Percentiles rank a stretch among this genome's conserved stretches.
These are phyloP conservation scores for Stentor roeselii DNA, from an alignment of 73 alveolate genomes.

Conservation along the genomic window DNA sequence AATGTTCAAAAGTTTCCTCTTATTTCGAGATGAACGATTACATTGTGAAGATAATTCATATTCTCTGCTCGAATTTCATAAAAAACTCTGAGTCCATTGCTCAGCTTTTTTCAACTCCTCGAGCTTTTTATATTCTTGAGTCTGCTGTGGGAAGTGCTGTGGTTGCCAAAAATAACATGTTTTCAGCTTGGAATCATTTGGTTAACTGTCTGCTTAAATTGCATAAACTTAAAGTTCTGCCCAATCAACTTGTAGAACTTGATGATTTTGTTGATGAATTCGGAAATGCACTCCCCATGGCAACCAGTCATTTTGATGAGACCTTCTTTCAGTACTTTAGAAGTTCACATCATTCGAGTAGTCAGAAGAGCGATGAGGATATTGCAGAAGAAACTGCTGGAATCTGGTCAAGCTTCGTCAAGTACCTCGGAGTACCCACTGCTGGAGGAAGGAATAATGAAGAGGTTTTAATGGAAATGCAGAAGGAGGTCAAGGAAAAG, in stretches of 20 bases:
- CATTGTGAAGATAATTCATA: not conserved
- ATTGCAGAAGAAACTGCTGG: conserved; percentile 23
- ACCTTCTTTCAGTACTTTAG: conserved; percentile 17
- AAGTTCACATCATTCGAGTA: not conserved
- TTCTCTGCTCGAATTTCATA: not conserved
- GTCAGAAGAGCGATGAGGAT: conserved; percentile 6
- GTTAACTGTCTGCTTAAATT: conserved; percentile 5
- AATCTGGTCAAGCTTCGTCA: not conserved
- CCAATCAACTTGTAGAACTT: conserved; percentile 5
- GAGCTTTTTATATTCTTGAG: conserved; percentile 19
- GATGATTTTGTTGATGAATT: conserved; percentile 23
- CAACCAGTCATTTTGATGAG: not conserved
- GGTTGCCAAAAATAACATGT: not conserved
- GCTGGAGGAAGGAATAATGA: not conserved
- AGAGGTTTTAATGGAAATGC: not conserved
- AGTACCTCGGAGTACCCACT: conserved; percentile 14
- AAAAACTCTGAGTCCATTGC: not conserved
- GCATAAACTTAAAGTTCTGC: not conserved
- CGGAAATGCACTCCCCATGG: conserved; percentile 2
- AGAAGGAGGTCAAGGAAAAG: not conserved
- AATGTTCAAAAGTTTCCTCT: not conserved
- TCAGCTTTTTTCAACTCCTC: not conserved
- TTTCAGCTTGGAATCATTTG: not conserved
- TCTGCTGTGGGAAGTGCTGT: conserved; percentile 17
- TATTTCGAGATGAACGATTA: conserved; percentile 5